A percentile compares a stretch with the other conserved stretches of the same genome.
phyloP scores from a whole-genome alignment of 129 eudicot species.

The Helichrysum umbraculigerum region DNA sequence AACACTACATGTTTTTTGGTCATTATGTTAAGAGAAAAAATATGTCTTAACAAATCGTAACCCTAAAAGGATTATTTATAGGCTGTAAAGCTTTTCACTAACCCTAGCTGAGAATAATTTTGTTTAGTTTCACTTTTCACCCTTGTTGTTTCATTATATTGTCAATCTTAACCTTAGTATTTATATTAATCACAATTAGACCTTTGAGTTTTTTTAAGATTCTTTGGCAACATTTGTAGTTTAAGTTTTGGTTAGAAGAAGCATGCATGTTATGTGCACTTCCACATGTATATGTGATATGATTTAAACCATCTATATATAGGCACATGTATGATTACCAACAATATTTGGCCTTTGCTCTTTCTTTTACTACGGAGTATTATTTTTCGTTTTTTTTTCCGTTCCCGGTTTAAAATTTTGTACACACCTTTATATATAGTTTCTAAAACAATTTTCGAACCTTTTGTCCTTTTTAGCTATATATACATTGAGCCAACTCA shows the following conservation, averaged over 20 bases:
- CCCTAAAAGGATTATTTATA: conserved; percentile 65
- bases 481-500: not conserved
- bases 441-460: not conserved
- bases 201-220: conserved; percentile 34
- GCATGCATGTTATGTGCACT: conserved; percentile 41
- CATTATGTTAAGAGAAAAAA: conserved; percentile 35
- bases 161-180: conserved; percentile 27
- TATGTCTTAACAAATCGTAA: conserved; percentile 42
- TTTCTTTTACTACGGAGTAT: not conserved
- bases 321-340: conserved; percentile 13
- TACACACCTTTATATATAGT: not conserved
- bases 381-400: not conserved
- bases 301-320: conserved; percentile 26
- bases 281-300: conserved; percentile 29
- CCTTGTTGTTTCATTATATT: conserved; percentile 28
- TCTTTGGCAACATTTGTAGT: conserved; percentile 23
- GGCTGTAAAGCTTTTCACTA: conserved; percentile 33
- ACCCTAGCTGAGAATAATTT: conserved; percentile 24
- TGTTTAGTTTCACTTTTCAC: conserved; percentile 31
- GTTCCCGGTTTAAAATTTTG: no score
- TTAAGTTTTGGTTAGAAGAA: conserved; percentile 31
- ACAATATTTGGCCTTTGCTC: conserved; percentile 1
- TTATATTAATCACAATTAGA: conserved; percentile 29
- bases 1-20: conserved; percentile 48
- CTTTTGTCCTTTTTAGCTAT: not conserved